phyloP scores from a whole-genome alignment of 176 grass and related monocot species.

The Juncus effusus region DNA sequence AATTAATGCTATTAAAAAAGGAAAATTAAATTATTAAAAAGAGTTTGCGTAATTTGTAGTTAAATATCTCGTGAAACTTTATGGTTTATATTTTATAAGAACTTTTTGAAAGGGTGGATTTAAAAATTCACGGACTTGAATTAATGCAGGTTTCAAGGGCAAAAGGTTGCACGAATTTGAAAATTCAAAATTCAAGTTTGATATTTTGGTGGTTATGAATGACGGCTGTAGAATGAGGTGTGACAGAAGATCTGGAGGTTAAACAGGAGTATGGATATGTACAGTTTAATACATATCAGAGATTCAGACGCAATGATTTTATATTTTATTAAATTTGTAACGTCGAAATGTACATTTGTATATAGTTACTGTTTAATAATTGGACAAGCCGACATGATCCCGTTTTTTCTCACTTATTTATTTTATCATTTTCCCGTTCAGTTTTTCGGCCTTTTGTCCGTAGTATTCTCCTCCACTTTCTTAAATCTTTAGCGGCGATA shows the following conservation, averaged over 20 bases:
- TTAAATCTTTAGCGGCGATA: too few relatives aligned
- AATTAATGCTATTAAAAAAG: slow-evolving; percentile 15
- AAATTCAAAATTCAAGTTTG: background rate
- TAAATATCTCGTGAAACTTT: slow-evolving; percentile 6
- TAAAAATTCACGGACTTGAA: slow-evolving; percentile 9
- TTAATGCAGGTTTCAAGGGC: slow-evolving; percentile 11
- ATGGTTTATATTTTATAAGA: background rate
- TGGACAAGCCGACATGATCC: slow-evolving; percentile 12
- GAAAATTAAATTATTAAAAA: slow-evolving; percentile 10
- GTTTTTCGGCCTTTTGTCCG: background rate
- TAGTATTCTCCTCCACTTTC: background rate
- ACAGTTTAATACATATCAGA: too few relatives aligned
- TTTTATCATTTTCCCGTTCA: slow-evolving; percentile 5
- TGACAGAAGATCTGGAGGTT: too few relatives aligned
- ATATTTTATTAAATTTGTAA: too few relatives aligned
- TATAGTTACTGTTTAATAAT: background rate
- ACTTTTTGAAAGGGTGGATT: slow-evolving; percentile 14
- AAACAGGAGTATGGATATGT: too few relatives aligned
- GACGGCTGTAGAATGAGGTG: too few relatives aligned
- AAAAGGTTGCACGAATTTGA: slow-evolving; percentile 5
- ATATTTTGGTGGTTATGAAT: too few relatives aligned
- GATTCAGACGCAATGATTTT: too few relatives aligned
- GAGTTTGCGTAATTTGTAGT: background rate
- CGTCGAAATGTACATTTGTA: too few relatives aligned
- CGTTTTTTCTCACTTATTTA: slow-evolving; percentile 8